phyloP scores from a whole-genome alignment of 129 eudicot species.

The Oenanthe sinensis region DNA sequence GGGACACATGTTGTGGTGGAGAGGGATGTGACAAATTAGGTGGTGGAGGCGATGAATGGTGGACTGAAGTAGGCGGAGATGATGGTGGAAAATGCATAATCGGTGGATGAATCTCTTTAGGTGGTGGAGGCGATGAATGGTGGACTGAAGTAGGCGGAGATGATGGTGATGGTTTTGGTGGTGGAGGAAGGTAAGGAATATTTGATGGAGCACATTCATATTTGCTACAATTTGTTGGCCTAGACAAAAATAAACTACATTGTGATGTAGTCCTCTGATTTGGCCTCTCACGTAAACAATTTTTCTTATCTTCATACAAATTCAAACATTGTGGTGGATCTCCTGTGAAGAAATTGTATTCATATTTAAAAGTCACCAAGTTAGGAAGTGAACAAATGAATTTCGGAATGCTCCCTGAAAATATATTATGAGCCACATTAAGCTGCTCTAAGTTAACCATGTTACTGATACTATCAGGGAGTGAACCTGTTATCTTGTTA shows the following conservation, averaged over 20 bases:
- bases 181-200: constrained; percentile 15
- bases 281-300: constrained; percentile 42
- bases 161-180: constrained; percentile 14
- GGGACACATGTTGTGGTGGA: no score
- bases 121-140: constrained; percentile 15
- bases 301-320: constrained; percentile 33
- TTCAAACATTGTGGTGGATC: constrained; percentile 17
- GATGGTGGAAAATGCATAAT: constrained; percentile 4
- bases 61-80: not conserved
- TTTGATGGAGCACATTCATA: constrained; percentile 25
- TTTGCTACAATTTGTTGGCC: constrained; percentile 33
- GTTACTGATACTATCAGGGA: constrained; percentile 40
- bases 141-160: not conserved
- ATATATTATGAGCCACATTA: constrained; percentile 42
- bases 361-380: constrained; percentile 29
- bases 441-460: constrained; percentile 35
- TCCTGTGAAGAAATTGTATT: constrained; percentile 45
- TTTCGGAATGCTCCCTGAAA: constrained; percentile 38
- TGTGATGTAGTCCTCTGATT: constrained; percentile 31
- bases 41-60: constrained; percentile 18
- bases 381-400: constrained; percentile 44
- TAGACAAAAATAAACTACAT: constrained; percentile 39
- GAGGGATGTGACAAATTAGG: no score
- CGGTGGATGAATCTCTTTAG: constrained; percentile 14
- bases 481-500: constrained; percentile 37